Percentiles rank a stretch among this genome's conserved stretches.
phyloP scores from a whole-genome alignment of 306 rosid genomes.

The Vigna hirtella region DNA sequence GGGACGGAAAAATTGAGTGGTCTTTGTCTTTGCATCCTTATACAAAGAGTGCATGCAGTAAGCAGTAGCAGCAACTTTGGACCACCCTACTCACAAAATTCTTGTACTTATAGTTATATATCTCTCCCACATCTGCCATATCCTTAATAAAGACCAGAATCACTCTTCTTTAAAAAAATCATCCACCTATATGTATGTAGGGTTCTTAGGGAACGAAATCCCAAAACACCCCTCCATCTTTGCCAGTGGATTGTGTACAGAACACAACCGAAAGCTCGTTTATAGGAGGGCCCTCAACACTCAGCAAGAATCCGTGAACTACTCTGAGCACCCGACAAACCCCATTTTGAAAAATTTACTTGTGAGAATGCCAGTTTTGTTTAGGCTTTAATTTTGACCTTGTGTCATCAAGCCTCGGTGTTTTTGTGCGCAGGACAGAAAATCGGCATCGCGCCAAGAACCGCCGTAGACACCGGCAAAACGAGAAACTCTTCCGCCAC shows the following conservation, averaged over 20 bases:
- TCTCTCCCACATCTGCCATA: constrained; percentile 31
- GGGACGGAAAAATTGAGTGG: constrained; percentile 25
- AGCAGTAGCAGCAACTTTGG: constrained; percentile 44
- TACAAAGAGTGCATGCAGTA: constrained; percentile 39
- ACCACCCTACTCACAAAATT: constrained; percentile 56
- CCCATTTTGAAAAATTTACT: constrained; percentile 38
- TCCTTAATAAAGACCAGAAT: constrained; percentile 45
- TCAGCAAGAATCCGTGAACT: constrained; percentile 27
- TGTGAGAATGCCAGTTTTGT: constrained; percentile 3
- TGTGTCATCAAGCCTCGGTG: not conserved
- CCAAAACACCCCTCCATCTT: constrained; percentile 37
- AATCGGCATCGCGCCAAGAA: too few relatives aligned
- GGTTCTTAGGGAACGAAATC: constrained; percentile 48
- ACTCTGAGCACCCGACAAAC: not conserved
- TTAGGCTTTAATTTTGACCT: not conserved
- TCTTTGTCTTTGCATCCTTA: too few relatives aligned
- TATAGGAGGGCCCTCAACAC: constrained; percentile 30
- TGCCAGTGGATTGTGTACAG: not conserved
- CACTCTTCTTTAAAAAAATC: constrained; percentile 35
- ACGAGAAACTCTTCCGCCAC: too few relatives aligned
- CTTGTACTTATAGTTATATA: constrained; percentile 31
- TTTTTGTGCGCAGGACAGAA: not conserved
- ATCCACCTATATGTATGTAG: constrained; percentile 18
- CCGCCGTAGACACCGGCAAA: too few relatives aligned
- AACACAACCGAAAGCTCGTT: constrained; percentile 23